Evolutionary conservation across 495 filamentous ascomycete genomes (phyloP).

Genomic region (Cairneyella variabilis): DNA sequence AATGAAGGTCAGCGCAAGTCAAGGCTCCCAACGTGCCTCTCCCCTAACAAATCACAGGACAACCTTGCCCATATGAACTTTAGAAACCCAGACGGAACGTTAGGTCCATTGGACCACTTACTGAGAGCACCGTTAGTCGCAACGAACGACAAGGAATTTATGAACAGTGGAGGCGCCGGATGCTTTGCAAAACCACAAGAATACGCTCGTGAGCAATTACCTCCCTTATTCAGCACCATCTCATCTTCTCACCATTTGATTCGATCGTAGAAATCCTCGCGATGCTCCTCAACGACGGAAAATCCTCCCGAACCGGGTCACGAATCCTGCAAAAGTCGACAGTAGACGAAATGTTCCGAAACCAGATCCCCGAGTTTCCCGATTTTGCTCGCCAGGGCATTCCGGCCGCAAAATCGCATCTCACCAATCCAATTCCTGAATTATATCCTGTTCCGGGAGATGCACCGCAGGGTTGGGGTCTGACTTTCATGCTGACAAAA

Average conservation of each 20-base stretch:
- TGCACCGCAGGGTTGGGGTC: conserved; percentile 56
- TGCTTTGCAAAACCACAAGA: conserved; percentile 50
- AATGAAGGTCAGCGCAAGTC: no score
- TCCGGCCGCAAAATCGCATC: conserved; percentile 43
- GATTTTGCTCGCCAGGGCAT: conserved; percentile 43
- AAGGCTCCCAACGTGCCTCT: no score
- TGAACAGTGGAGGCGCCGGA: conserved; percentile 56
- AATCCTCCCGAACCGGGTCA: conserved; percentile 40
- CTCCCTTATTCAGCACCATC: conserved; percentile 32
- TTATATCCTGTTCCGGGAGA: conserved; percentile 47
- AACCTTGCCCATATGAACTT: conserved; percentile 49
- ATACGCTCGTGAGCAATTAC: conserved; percentile 46
- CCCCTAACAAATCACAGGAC: no score
- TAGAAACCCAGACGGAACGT: conserved; percentile 34
- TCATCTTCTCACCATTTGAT: no score
- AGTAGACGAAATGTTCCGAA: conserved; percentile 55
- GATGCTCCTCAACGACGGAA: conserved; percentile 47
- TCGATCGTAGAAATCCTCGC: conserved; percentile 40
- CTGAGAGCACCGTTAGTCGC: conserved; percentile 38
- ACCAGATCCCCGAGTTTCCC: conserved; percentile 55
- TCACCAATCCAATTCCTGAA: conserved; percentile 41
- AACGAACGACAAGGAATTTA: conserved; percentile 33
- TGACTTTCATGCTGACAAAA: conserved; percentile 50
- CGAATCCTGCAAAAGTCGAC: conserved; percentile 46
- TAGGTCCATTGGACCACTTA: conserved; percentile 43